Evolutionary conservation across 2,329 filamentous ascomycete species (phyloP), one percentile per base, ranked within the genome.

Genomic region (Fusarium sulawesiense): DNA sequence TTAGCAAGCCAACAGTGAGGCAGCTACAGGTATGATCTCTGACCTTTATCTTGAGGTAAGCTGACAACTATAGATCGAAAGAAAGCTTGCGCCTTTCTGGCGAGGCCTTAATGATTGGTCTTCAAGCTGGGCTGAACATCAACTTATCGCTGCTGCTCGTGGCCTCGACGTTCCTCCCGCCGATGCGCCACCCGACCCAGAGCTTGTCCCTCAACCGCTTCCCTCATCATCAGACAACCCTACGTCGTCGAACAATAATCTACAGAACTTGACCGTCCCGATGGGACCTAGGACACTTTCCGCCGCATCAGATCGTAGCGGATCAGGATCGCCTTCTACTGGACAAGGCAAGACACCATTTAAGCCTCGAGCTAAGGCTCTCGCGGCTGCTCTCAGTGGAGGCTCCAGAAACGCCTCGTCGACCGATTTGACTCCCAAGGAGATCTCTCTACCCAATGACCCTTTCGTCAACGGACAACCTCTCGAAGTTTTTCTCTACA

Each of bases 391-490:
- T 3, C 88, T 95, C 3, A 93, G 89, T 41, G 84, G 89, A 6
- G 86, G 88, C n/a, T 93, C 92, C 2, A 91, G 91, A 54, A 93
- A 92, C 76, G 87, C 86, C 50, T 91, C 92, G 0, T 88, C 90
- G 42, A 85, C 88, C 7, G 94, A 97, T 59, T 84, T 94, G 71
- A 82, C 85, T 0, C 92, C 92, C 2, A 91, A 92, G 69, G 95
- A 98, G 80, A 83, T 94, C n/a, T 85, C 89, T 62, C 83, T 98
- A 4, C 91, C 94, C 0, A 86, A 90, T 65, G 94, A 98, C 72
- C 92, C 93, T 1, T 95, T 92, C 74, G 92, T 98, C 46, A 97
- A 98, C 73, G 95, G 96, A n/a, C 93, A 97, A 73, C 92, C 92
- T 1, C 85, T 98, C 47, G 96, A 98, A 80, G 95, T 94, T 2